Conservation (phyloP, 148 eudicot species). For the Vaccinium myrtillus region DNA sequence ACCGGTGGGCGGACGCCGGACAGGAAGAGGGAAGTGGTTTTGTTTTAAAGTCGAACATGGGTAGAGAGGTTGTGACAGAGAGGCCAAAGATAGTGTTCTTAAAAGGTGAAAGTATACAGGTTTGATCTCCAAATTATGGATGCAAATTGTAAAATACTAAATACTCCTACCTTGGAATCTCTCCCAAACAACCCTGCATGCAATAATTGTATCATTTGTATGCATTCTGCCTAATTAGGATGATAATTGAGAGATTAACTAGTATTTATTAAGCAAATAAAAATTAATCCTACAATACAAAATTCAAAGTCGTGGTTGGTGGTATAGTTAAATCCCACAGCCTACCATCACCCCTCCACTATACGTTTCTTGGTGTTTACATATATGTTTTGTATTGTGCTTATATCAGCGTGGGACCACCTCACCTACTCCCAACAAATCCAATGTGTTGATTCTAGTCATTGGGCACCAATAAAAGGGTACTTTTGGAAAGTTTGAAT, state of each 20-base stretch:
- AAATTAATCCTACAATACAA: not conserved
- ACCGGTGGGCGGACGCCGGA: no score
- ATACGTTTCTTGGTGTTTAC: not conserved
- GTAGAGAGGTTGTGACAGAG: no score
- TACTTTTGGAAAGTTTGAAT: not conserved
- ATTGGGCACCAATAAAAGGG: not conserved
- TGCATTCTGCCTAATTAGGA: not conserved
- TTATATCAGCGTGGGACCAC: not conserved
- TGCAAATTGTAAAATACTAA: no score
- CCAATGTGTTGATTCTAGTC: not conserved
- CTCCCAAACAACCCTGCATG: not conserved
- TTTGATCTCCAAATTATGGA: no score
- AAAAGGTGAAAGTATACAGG: no score
- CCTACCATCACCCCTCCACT: not conserved
- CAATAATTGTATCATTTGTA: no score
- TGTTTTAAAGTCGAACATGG: no score
- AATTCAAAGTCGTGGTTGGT: not conserved
- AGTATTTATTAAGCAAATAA: no score
- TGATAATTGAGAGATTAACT: not conserved
- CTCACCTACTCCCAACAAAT: conserved; percentile 3
- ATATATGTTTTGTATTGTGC: not conserved
- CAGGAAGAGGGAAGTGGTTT: no score
- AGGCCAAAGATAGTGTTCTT: no score
- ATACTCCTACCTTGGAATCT: not conserved
- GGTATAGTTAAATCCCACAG: not conserved